Percentiles rank a stretch among this genome's conserved stretches.
Conservation (phyloP, 148 eudicot species). For the Camellia lanceoleosa region DNA sequence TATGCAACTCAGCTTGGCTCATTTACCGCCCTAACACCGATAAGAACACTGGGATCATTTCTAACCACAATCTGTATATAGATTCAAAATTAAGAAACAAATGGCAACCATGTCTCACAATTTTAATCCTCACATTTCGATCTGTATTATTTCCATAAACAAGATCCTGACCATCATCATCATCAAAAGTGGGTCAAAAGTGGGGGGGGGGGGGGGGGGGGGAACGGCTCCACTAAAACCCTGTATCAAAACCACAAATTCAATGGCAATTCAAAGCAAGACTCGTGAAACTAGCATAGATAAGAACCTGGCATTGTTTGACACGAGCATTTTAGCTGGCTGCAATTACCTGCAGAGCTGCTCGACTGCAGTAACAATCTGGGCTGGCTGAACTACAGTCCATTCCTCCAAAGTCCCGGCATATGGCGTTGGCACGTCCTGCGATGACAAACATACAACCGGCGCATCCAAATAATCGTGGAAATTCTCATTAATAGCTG, state of each 20-base stretch:
- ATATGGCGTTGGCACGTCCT: constrained; percentile 94
- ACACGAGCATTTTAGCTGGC: neutral
- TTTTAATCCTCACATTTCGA: too few relatives aligned
- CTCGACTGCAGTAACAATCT: constrained; percentile 85
- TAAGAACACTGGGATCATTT: too few relatives aligned
- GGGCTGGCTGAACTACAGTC: constrained; percentile 81
- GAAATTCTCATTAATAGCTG: constrained; percentile 82
- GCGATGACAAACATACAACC: constrained; percentile 78
- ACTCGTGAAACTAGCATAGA: neutral
- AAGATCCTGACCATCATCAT: too few relatives aligned
- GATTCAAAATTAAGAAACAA: too few relatives aligned
- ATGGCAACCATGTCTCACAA: too few relatives aligned
- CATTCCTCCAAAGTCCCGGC: constrained; percentile 78
- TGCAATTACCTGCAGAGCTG: constrained; percentile 51
- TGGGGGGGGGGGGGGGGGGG: too few relatives aligned
- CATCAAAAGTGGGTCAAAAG: too few relatives aligned
- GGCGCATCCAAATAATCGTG: constrained; percentile 83
- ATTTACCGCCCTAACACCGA: too few relatives aligned
- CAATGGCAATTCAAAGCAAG: neutral
- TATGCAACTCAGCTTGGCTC: too few relatives aligned
- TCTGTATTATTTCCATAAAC: too few relatives aligned
- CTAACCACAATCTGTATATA: too few relatives aligned
- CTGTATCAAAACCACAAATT: neutral
- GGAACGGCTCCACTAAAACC: too few relatives aligned
- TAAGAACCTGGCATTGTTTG: neutral